phyloP scores from a whole-genome alignment of 352 stramenopile species.

The Pythium biforme region DNA sequence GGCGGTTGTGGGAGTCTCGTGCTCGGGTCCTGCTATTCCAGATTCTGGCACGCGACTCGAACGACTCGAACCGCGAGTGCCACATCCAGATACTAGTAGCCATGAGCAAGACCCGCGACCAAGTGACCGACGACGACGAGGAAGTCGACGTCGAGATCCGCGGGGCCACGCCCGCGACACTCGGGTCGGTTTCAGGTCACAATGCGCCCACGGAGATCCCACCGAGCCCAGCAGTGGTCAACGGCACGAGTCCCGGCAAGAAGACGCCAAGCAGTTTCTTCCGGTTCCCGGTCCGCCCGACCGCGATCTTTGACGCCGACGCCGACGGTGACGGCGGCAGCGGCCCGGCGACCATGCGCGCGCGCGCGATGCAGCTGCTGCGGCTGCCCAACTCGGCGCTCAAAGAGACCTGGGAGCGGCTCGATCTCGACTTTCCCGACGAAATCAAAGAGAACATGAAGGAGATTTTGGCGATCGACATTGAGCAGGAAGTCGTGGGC shows the following conservation, averaged over 20 bases:
- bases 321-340: background rate
- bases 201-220: background rate
- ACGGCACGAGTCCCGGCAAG: background rate
- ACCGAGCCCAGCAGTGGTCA: background rate
- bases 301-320: conserved; percentile 11
- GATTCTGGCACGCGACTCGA: conserved; percentile 1
- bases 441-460: conserved; percentile 23
- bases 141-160: conserved; percentile 29
- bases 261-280: conserved; percentile 18
- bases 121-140: conserved; percentile 18
- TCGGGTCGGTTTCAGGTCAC: background rate
- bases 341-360: conserved; percentile 3
- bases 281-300: conserved; percentile 12
- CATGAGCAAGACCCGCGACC: conserved; percentile 7
- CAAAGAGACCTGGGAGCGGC: conserved; percentile 21
- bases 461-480: conserved; percentile 17
- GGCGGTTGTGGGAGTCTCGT: background rate
- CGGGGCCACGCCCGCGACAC: background rate
- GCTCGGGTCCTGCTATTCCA: conserved; percentile 2
- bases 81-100: background rate
- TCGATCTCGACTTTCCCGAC: conserved; percentile 22
- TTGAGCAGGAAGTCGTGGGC: conserved; percentile 22
- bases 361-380: conserved; percentile 12
- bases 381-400: conserved; percentile 22
- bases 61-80: background rate